Base-by-base conservation (phyloP, 1,284 basidiomycete genomes). In the Blastosporella zonata region DNA sequence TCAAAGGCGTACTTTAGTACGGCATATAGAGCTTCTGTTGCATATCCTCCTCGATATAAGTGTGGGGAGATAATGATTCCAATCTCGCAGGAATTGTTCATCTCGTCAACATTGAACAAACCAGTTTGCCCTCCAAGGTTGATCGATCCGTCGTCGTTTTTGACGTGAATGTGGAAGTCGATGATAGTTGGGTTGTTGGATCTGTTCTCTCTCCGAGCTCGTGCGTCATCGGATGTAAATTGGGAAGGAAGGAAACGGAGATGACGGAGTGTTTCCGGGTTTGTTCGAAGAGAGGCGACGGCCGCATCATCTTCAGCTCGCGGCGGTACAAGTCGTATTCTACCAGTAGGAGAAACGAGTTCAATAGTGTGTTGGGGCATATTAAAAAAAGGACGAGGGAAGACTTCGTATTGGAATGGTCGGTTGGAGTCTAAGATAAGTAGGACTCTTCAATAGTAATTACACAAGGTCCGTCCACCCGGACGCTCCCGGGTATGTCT, bases 61-160 rank as follows among this genome's bases (percentile, higher is more conserved):
- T 68, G 65, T 6, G 71, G 66, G 27, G 59, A 54, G 36, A 77
- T 50, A 10, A 75, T 52, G 47, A 77, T 72, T 4, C 74, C 73
- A n/a, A 64, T 60, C 49, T 74, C 71, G 54, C 70, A 73, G 9
- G 64, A 64, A 9, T 56, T 54, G 50, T 68, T 54, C 3, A 49
- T 42, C 9, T 56, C 52, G 48, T 76, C 67, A 51, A 75, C 62
- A 45, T 67, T 60, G 57, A 70, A 71, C 46, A 71, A 57, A 2
- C 68, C 69, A 2, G 68, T 67, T 40, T 61, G 59, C 6, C 72
- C 74, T 10, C 55, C 66, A 52, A 71, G 67, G 25, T 49, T 55
- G 23, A 46, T 56, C 3, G 51, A 47, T 10, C 60, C 62, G n/a
- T 65, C 60, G 9, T 57, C 53, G 17, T 61, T 49, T 23, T 55